Evolutionary conservation across 495 filamentous ascomycete species (phyloP).

Genomic region (Trichocladium antarcticum): DNA sequence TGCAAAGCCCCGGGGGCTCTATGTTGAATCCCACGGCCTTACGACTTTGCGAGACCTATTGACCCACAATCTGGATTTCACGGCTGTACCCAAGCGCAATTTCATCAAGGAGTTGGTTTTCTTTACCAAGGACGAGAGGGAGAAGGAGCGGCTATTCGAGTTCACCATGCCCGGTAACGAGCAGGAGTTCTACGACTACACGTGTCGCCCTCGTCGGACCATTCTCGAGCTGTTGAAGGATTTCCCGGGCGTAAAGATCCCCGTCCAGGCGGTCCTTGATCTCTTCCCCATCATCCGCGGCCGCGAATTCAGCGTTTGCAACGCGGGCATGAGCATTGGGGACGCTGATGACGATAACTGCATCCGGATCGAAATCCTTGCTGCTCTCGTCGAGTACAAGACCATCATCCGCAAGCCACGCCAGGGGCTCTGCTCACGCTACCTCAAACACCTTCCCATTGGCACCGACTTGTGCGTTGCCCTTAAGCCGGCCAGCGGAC

Average conservation of each 20-base stretch:
- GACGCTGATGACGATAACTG: neutral
- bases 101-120: slow-evolving; percentile 71
- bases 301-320: slow-evolving; percentile 82
- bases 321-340: slow-evolving; percentile 40
- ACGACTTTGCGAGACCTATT: slow-evolving; percentile 64
- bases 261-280: slow-evolving; percentile 56
- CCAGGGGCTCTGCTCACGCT: slow-evolving; percentile 82
- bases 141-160: slow-evolving; percentile 71
- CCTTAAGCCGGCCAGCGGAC: slow-evolving; percentile 27
- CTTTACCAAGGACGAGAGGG: slow-evolving; percentile 57
- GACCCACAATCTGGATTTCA: slow-evolving; percentile 74
- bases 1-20: slow-evolving; percentile 4
- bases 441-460: slow-evolving; percentile 51
- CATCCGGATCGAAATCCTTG: slow-evolving; percentile 59
- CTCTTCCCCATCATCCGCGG: slow-evolving; percentile 65
- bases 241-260: slow-evolving; percentile 73
- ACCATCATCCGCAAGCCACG: slow-evolving; percentile 79
- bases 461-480: slow-evolving; percentile 49
- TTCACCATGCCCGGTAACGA: slow-evolving; percentile 65
- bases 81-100: slow-evolving; percentile 70
- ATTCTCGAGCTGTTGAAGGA: slow-evolving; percentile 88
- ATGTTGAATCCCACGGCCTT: neutral
- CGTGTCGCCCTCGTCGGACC: slow-evolving; percentile 77
- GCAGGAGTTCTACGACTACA: slow-evolving; percentile 93
- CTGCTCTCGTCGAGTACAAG: slow-evolving; percentile 85